phyloP scores from a whole-genome alignment of 1,284 basidiomycete genomes.

The Paramarasmius palmivorus region DNA sequence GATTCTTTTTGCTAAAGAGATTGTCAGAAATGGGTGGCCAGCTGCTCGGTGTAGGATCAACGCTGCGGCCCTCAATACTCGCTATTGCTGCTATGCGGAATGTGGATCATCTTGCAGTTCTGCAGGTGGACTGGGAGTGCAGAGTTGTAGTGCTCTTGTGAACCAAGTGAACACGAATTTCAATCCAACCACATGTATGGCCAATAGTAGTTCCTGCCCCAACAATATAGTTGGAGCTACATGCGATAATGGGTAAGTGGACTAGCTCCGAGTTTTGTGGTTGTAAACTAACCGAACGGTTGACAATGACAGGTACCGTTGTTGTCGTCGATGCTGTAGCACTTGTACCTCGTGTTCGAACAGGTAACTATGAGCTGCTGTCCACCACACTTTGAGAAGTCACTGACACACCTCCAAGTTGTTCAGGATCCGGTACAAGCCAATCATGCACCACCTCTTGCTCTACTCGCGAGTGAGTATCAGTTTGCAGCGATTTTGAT shows the following conservation, averaged over 20 bases:
- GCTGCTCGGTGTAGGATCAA: slow-evolving; percentile 17
- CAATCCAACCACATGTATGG: slow-evolving; percentile 13
- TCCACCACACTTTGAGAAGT: neutral
- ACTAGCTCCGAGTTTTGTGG: neutral
- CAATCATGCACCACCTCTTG: slow-evolving; percentile 12
- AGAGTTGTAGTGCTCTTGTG: slow-evolving; percentile 8
- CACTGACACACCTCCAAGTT: neutral
- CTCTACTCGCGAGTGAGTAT: neutral
- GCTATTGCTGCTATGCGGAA: slow-evolving; percentile 20
- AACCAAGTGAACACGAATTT: slow-evolving; percentile 15
- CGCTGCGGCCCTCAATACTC: slow-evolving; percentile 8
- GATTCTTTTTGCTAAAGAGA: too few relatives aligned
- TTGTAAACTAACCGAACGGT: neutral
- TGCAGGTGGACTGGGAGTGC: slow-evolving; percentile 4
- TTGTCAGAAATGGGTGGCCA: slow-evolving; percentile 17
- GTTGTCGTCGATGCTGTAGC: slow-evolving; percentile 15
- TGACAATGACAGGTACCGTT: slow-evolving; percentile 7
- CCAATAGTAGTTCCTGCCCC: slow-evolving; percentile 15
- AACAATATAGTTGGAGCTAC: neutral
- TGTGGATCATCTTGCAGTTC: slow-evolving; percentile 8
- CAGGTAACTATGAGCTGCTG: neutral
- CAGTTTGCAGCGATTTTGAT: neutral
- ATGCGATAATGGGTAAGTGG: slow-evolving; percentile 18
- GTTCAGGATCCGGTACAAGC: neutral
- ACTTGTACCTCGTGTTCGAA: slow-evolving; percentile 14